Conservation (phyloP, 305 asterid genomes). For the Ruellia speciosa region DNA sequence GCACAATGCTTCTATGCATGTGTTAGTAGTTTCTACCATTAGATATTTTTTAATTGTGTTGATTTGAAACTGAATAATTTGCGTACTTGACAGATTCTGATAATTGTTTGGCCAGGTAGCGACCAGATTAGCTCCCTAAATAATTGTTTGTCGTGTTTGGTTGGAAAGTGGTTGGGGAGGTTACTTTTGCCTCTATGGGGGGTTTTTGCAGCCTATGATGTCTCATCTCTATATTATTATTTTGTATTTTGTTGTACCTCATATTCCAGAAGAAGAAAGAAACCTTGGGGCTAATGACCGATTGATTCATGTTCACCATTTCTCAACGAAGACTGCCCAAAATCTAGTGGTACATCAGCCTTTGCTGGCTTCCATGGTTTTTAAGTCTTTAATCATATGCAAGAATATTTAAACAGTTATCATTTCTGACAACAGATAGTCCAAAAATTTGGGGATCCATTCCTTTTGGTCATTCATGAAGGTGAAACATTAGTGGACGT, state of each 20-base stretch:
- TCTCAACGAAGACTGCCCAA: slow-evolving; percentile 53
- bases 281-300: slow-evolving; percentile 57
- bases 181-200: slow-evolving; percentile 5
- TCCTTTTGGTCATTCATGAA: slow-evolving; percentile 32
- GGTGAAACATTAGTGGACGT: slow-evolving; percentile 31
- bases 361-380: slow-evolving; percentile 15
- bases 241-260: too few species aligned
- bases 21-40: too few species aligned
- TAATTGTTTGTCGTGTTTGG: too few species aligned
- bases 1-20: too few species aligned
- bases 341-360: slow-evolving; percentile 47
- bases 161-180: not conserved
- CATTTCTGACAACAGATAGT: slow-evolving; percentile 20
- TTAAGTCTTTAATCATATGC: not conserved
- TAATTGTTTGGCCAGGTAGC: too few species aligned
- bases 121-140: too few species aligned
- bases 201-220: slow-evolving; percentile 11
- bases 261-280: slow-evolving; percentile 81
- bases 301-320: slow-evolving; percentile 64
- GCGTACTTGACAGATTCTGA: too few species aligned
- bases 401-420: not conserved
- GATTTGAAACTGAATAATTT: too few species aligned
- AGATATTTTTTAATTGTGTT: too few species aligned
- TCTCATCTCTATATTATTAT: too few species aligned
- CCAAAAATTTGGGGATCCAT: slow-evolving; percentile 37